Evolutionary conservation across 1,284 basidiomycete genomes (phyloP).

Genomic region (Ustilago tritici): DNA sequence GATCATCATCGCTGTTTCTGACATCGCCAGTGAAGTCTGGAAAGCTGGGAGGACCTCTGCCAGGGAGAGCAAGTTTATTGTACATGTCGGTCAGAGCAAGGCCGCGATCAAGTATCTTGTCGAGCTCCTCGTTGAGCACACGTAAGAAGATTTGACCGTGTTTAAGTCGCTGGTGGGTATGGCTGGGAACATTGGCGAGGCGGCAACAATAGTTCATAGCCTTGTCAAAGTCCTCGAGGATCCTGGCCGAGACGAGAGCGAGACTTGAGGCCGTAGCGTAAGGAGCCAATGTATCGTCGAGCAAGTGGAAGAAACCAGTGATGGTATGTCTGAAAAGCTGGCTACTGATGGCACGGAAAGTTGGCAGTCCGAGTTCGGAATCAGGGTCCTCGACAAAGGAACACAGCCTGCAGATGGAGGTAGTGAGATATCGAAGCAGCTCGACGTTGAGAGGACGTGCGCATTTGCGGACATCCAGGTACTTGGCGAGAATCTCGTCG

Average conservation of each 20-base stretch:
- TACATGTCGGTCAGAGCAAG: constrained; percentile 14
- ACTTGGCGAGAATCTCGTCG: constrained; percentile 36
- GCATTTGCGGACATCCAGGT: constrained; percentile 11
- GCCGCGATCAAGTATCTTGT: constrained; percentile 23
- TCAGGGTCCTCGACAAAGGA: constrained; percentile 21
- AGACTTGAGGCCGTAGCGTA: constrained; percentile 26
- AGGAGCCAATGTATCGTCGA: constrained; percentile 27
- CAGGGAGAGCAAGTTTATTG: constrained; percentile 28
- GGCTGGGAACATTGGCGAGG: background rate
- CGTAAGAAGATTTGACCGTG: constrained; percentile 31
- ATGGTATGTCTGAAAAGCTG: constrained; percentile 36
- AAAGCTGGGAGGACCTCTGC: background rate
- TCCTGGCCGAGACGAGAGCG: constrained; percentile 18
- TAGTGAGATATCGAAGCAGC: constrained; percentile 30
- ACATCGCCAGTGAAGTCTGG: background rate
- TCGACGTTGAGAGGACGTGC: constrained; percentile 16
- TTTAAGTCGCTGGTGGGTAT: constrained; percentile 10
- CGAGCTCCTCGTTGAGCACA: constrained; percentile 34
- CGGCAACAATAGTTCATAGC: constrained; percentile 21
- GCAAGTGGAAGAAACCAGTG: constrained; percentile 40
- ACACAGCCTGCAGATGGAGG: constrained; percentile 23
- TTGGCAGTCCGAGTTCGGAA: constrained; percentile 22
- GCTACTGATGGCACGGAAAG: constrained; percentile 32
- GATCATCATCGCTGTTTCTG: no score
- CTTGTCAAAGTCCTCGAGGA: constrained; percentile 30